Evolutionary conservation across 306 rosid genomes (phyloP).

Genomic region (Gillenia trifoliata): DNA sequence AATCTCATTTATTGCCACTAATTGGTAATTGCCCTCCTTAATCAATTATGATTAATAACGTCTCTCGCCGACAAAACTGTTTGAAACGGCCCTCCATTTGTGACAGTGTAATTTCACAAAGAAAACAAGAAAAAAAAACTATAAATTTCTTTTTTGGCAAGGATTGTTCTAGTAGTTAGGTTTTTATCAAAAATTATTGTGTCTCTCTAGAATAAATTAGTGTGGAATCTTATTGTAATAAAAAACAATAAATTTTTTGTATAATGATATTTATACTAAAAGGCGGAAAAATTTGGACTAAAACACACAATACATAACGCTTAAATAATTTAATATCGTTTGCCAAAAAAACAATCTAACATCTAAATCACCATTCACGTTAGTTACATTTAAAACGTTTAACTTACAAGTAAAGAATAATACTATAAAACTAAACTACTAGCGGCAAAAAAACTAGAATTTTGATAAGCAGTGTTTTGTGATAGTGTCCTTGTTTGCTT

Average conservation of each 20-base stretch:
- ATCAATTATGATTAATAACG: constrained; percentile 63
- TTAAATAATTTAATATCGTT: too few species aligned
- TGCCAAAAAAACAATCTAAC: too few species aligned
- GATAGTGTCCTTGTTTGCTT: constrained; percentile 17
- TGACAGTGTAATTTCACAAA: not conserved
- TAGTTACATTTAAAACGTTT: too few species aligned
- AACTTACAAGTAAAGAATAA: too few species aligned
- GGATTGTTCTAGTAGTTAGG: not conserved
- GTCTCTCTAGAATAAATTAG: too few species aligned
- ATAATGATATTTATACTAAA: fast-evolving
- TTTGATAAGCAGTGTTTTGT: not conserved
- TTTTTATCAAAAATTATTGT: too few species aligned
- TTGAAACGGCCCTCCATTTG: constrained; percentile 56
- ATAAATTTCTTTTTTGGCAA: not conserved
- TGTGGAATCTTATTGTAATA: too few species aligned
- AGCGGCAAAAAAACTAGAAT: not conserved
- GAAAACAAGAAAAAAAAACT: not conserved
- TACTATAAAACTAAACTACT: not conserved
- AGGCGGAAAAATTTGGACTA: too few species aligned
- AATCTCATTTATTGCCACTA: constrained; percentile 31
- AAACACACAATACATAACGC: fast-evolving
- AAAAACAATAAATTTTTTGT: too few species aligned
- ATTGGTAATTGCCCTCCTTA: constrained; percentile 32
- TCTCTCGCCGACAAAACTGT: constrained; percentile 80
- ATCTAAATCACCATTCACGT: too few species aligned